Evolutionary conservation across 106 monocot genomes (phyloP), one percentile per base, ranked within the genome.

Genomic region (Xerophyta viscosa): DNA sequence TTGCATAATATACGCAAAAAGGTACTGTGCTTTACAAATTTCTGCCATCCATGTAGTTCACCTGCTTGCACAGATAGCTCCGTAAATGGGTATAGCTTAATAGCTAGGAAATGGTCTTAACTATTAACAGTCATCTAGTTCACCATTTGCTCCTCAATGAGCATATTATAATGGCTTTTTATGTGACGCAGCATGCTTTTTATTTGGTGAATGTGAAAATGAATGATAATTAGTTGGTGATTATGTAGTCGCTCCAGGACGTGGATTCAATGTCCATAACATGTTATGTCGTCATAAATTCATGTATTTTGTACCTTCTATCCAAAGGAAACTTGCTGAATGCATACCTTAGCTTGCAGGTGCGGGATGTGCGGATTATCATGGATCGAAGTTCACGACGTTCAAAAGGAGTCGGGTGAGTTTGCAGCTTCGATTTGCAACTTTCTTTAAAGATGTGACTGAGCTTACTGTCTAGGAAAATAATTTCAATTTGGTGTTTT

Each of bases 381-480:
- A 91, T 91, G 84, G 90, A 91, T 69, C 84, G 84, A 1, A 91
- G 69, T 28, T 91, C 90, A 8, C 70, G 81, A 46, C 48, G 84
- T 12, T 91, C 90, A 20, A 91, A 91, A 57, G 90, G 90, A 74
- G 90, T 91, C 59, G 90, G 90, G 89, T 90, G 77, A 49, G 67
- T 72, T 42, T n/a, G n/a, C n/a, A n/a, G n/a, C n/a, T n/a, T n/a
- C n/a, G n/a, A n/a, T n/a, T n/a, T n/a, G n/a, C n/a, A 47, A 15
- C 37, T 29, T 23, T 33, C 7, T 33, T 33, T 10, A 6, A 6
- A 10, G 10, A 33, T 33, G 5, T 33, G 33, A 6, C 5, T 33
- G 10, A 6, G 33, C 33, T 33, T 33, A 33, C 7, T 33, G 5
- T 6, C 10, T 6, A 33, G 33, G n/a, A n/a, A n/a, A n/a, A n/a